phyloP scores from a whole-genome alignment of 2,329 filamentous ascomycete genomes.

The Microsporum audouinii region DNA sequence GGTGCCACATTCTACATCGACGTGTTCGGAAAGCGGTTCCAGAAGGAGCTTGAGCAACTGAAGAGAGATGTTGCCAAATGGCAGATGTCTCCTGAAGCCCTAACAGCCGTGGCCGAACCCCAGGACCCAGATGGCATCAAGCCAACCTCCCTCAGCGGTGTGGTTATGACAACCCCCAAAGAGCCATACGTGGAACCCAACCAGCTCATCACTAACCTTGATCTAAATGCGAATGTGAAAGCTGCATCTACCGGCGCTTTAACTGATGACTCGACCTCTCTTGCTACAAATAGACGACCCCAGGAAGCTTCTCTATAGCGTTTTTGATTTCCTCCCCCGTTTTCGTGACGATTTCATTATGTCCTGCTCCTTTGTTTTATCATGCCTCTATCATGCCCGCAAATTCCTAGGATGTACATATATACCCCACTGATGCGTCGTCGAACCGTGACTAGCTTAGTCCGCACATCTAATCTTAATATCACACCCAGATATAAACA shows the following conservation, averaged over 20 bases:
- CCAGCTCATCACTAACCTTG: background rate
- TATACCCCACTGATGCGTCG: background rate
- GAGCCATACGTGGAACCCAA: background rate
- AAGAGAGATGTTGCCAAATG: slow-evolving; percentile 81
- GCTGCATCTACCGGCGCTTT: background rate
- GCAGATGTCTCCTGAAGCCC: slow-evolving; percentile 42
- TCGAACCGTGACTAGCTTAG: background rate
- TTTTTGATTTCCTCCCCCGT: background rate
- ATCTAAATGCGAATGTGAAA: background rate
- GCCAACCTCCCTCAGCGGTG: background rate
- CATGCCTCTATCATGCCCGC: background rate
- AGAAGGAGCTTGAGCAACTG: slow-evolving; percentile 86
- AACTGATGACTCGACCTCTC: background rate
- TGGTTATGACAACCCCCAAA: background rate
- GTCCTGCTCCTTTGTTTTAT: background rate
- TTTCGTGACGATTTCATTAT: background rate
- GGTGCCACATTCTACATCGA: slow-evolving; percentile 97
- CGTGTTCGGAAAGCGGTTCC: slow-evolving; percentile 90
- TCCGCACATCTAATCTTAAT: slow-evolving; percentile 2
- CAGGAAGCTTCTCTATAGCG: background rate
- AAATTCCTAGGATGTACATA: slow-evolving; percentile 4
- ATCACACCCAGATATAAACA: background rate
- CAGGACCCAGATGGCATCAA: background rate
- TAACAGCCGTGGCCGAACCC: background rate
- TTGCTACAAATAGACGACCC: background rate